These are phyloP conservation scores for Agastache rugosa DNA, from an alignment of 257 asterid species.

Conservation along the genomic window DNA sequence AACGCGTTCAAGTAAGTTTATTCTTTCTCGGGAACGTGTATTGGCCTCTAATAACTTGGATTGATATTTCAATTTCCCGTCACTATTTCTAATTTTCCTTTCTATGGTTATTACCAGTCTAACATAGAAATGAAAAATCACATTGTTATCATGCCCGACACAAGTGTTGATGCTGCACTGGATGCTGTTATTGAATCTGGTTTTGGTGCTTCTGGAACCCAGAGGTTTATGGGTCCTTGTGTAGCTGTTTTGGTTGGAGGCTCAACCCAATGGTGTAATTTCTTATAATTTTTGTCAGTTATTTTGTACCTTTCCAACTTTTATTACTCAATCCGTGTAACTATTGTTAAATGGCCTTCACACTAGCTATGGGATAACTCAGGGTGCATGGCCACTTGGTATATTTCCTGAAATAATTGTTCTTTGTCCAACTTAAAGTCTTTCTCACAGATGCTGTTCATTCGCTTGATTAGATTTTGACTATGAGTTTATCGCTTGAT, in stretches of 20 bases:
- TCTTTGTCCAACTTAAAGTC: not conserved
- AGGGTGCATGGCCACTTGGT: not conserved
- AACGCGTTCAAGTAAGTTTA: slow-evolving; percentile 52
- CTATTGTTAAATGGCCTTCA: slow-evolving; percentile 16
- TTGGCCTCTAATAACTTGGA: not conserved
- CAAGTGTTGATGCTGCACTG: slow-evolving; percentile 54
- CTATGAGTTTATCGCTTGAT: not conserved
- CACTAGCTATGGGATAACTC: not conserved
- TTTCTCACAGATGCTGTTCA: not conserved
- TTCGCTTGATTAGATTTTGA: not conserved
- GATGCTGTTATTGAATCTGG: slow-evolving; percentile 54
- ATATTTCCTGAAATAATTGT: not conserved
- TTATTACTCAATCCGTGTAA: not conserved
- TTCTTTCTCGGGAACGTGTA: not conserved
- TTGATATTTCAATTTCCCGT: not conserved
- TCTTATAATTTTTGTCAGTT: slow-evolving; percentile 8
- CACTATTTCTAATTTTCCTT: not conserved
- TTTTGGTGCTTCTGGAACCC: slow-evolving; percentile 52
- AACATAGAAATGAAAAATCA: slow-evolving; percentile 52
- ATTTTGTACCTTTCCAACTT: not conserved
- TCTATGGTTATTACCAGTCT: slow-evolving; percentile 38
- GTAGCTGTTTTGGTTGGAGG: slow-evolving; percentile 53
- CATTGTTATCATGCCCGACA: slow-evolving; percentile 55
- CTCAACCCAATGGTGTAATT: slow-evolving; percentile 48
- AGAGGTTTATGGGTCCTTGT: slow-evolving; percentile 47